Evolutionary conservation across 371 early-diverging fungal species (phyloP).

Genomic region (Amoeboaphelidium protococcarum): DNA sequence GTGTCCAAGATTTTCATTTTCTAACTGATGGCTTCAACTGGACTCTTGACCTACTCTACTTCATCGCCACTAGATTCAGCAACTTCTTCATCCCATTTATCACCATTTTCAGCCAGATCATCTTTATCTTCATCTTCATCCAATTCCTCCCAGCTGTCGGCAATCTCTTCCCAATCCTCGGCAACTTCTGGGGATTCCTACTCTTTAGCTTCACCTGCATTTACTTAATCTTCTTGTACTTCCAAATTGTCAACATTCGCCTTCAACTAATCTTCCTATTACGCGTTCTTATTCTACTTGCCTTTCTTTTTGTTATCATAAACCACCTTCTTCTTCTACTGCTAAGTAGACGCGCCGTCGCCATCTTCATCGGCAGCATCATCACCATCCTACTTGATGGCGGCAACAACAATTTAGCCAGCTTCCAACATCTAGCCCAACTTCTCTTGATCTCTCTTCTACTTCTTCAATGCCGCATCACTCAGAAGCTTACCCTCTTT

Average conservation of each 20-base stretch:
- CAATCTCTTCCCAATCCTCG: conserved; percentile 10
- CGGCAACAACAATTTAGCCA: no score
- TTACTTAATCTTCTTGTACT: conserved; percentile 14
- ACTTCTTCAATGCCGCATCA: conserved; percentile 26
- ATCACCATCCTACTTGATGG: conserved; percentile 6
- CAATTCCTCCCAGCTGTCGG: conserved; percentile 16
- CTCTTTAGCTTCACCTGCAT: conserved; percentile 9
- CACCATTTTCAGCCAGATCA: background rate
- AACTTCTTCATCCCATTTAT: background rate
- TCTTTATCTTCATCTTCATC: conserved; percentile 16
- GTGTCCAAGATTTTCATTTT: conserved; percentile 1
- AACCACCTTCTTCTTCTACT: no score
- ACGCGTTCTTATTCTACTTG: conserved; percentile 17
- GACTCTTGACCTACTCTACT: background rate
- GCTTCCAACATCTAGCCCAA: conserved; percentile 11
- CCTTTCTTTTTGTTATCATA: background rate
- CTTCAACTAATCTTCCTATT: conserved; percentile 14
- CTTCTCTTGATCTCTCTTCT: conserved; percentile 20
- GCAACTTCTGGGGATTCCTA: background rate
- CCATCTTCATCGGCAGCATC: conserved; percentile 11
- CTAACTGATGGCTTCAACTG: conserved; percentile 4
- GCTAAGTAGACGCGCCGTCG: conserved; percentile 8
- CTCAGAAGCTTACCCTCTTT: conserved; percentile 9
- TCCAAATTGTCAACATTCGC: conserved; percentile 11
- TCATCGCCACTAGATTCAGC: background rate